A percentile compares a stretch with the other conserved stretches of the same genome.
phyloP scores from a whole-genome alignment of 169 alveolate genomes.

The Eimeria maxima region DNA sequence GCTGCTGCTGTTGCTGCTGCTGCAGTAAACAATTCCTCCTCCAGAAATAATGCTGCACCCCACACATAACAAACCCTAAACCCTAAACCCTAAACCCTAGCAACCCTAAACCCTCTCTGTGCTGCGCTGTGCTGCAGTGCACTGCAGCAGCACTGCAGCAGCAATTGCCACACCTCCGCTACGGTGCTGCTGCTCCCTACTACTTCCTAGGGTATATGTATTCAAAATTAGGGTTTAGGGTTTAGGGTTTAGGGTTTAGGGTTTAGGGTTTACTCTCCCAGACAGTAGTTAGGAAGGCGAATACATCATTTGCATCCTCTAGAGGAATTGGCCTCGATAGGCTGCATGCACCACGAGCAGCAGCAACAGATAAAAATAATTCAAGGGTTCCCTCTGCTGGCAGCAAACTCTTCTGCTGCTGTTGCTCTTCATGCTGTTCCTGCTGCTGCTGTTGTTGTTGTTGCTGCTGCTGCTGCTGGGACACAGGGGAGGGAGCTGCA shows the following conservation, averaged over 20 bases:
- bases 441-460: conserved; percentile 7
- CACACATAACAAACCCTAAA: conserved; percentile 4
- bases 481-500: not conserved
- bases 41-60: not conserved
- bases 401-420: conserved; percentile 16
- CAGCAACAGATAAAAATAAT: conserved; percentile 9
- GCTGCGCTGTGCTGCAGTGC: not conserved
- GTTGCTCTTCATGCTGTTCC: not conserved
- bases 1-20: not conserved
- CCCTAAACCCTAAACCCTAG: conserved; percentile 37
- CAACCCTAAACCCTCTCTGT: too few relatives aligned
- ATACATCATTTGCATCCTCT: not conserved
- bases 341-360: not conserved
- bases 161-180: not conserved
- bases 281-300: not conserved
- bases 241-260: conserved; percentile 9
- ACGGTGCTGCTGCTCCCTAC: not conserved
- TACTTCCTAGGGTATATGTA: not conserved
- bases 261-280: not conserved
- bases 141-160: not conserved
- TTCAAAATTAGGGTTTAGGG: not conserved
- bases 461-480: conserved; percentile 6
- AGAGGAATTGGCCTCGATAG: not conserved
- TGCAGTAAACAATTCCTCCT: conserved; percentile 8
- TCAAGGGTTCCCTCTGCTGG: conserved; percentile 1